phyloP scores from a whole-genome alignment of 2,329 filamentous ascomycete species.

The Venturia aucupariae region DNA sequence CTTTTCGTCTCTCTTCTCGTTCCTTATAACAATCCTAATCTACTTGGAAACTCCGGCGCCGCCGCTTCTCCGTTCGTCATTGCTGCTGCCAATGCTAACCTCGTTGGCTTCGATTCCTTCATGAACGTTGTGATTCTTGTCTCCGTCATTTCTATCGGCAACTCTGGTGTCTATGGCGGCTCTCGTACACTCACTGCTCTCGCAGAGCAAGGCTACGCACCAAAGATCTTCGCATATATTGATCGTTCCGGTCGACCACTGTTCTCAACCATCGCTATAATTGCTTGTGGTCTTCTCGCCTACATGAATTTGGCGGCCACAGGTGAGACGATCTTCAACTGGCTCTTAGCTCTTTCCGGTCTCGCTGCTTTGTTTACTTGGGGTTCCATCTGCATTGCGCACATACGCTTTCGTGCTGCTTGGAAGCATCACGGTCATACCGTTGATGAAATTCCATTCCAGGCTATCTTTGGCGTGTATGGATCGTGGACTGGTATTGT shows the following conservation, averaged over 20 bases:
- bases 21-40: constrained; percentile 13
- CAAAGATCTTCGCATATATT: constrained; percentile 16
- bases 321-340: constrained; percentile 15
- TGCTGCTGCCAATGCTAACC: constrained; percentile 14
- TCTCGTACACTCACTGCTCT: constrained; percentile 16
- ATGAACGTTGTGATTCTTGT: constrained; percentile 17
- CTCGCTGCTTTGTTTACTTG: constrained; percentile 16
- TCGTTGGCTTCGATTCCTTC: constrained; percentile 15
- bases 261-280: constrained; percentile 10
- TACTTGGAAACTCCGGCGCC: constrained; percentile 9
- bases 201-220: constrained; percentile 17
- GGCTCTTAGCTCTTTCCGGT: constrained; percentile 14
- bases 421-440: constrained; percentile 61
- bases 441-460: constrained; percentile 57
- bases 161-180: constrained; percentile 16
- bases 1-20: constrained; percentile 15
- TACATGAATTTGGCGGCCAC: constrained; percentile 14
- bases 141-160: constrained; percentile 16
- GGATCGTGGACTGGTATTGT: constrained; percentile 55
- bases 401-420: constrained; percentile 31
- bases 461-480: constrained; percentile 47
- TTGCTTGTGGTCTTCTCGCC: constrained; percentile 15
- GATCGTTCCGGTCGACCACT: constrained; percentile 15
- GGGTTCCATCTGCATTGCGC: constrained; percentile 15
- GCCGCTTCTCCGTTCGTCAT: constrained; percentile 17